These are phyloP conservation scores for Phalaenopsis aphrodite DNA, from an alignment of 106 monocot genomes.

Conservation along the genomic window DNA sequence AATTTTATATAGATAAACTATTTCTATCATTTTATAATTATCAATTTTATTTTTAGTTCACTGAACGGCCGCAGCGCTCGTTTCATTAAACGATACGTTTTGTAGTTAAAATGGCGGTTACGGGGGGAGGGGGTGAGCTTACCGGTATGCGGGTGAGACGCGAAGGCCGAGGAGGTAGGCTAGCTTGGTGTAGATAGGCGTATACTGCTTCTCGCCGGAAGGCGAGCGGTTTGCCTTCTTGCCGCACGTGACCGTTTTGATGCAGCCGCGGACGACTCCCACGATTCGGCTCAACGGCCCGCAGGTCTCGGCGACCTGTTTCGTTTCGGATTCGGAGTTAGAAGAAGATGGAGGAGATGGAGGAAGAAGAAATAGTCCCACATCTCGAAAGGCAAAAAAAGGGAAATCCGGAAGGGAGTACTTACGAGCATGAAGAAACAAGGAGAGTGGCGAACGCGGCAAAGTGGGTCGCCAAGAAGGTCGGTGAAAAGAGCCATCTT, in stretches of 20 bases:
- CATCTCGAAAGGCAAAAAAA: too few species aligned
- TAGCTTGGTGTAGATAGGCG: conserved; percentile 63
- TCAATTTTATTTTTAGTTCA: background rate
- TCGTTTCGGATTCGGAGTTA: background rate
- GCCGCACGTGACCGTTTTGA: conserved; percentile 45
- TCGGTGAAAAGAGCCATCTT: conserved; percentile 37
- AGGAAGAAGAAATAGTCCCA: too few species aligned
- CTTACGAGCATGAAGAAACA: conserved; percentile 26
- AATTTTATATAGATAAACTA: too few species aligned
- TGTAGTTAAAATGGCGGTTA: background rate
- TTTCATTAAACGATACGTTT: background rate
- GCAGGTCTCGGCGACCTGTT: conserved; percentile 46
- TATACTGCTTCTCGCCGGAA: conserved; percentile 10
- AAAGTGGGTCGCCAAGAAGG: conserved; percentile 44
- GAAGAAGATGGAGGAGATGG: background rate
- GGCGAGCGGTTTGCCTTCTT: conserved; percentile 11
- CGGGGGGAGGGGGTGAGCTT: background rate
- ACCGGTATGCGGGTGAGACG: conserved; percentile 77
- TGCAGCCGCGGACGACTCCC: conserved; percentile 60
- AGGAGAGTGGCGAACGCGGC: conserved; percentile 32
- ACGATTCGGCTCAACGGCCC: conserved; percentile 32
- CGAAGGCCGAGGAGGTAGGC: conserved; percentile 97
- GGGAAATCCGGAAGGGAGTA: background rate
- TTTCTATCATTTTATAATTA: too few species aligned
- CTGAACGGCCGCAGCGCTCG: too few species aligned